phyloP scores from a whole-genome alignment of 345 rosid genomes.

The Citrus maxima region DNA sequence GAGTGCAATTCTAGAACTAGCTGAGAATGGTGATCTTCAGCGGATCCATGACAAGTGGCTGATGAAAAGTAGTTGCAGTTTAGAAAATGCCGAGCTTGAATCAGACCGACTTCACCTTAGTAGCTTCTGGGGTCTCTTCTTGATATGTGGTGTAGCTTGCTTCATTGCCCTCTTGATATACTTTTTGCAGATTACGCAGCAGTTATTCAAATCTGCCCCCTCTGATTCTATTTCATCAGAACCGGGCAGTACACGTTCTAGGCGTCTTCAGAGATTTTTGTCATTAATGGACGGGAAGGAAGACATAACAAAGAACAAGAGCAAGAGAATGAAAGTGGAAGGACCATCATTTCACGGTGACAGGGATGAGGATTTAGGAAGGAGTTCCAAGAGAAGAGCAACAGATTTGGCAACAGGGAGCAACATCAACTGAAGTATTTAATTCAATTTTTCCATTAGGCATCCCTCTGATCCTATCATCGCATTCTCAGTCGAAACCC shows the following conservation, averaged over 20 bases:
- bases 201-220: slow-evolving; percentile 19
- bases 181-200: slow-evolving; percentile 51
- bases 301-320: slow-evolving; percentile 35
- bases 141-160: slow-evolving; percentile 77
- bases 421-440: not conserved
- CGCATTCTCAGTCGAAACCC: not conserved
- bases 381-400: slow-evolving; percentile 15
- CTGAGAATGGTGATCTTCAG: slow-evolving; percentile 92
- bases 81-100: slow-evolving; percentile 61
- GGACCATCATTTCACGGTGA: slow-evolving; percentile 27
- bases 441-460: not conserved
- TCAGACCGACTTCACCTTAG: slow-evolving; percentile 68
- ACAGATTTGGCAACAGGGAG: slow-evolving; percentile 13
- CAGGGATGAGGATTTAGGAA: slow-evolving; percentile 21
- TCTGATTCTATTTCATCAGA: slow-evolving; percentile 27
- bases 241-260: slow-evolving; percentile 28
- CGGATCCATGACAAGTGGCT: slow-evolving; percentile 98
- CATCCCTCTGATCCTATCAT: not conserved
- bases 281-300: slow-evolving; percentile 82
- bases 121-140: slow-evolving; percentile 90
- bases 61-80: slow-evolving; percentile 56
- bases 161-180: slow-evolving; percentile 60
- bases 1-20: slow-evolving; percentile 70
- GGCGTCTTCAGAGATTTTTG: slow-evolving; percentile 50
- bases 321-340: slow-evolving; percentile 59